Base-by-base conservation (phyloP, 2,329 filamentous ascomycete species). In the Sporothrix euskadiensis region DNA sequence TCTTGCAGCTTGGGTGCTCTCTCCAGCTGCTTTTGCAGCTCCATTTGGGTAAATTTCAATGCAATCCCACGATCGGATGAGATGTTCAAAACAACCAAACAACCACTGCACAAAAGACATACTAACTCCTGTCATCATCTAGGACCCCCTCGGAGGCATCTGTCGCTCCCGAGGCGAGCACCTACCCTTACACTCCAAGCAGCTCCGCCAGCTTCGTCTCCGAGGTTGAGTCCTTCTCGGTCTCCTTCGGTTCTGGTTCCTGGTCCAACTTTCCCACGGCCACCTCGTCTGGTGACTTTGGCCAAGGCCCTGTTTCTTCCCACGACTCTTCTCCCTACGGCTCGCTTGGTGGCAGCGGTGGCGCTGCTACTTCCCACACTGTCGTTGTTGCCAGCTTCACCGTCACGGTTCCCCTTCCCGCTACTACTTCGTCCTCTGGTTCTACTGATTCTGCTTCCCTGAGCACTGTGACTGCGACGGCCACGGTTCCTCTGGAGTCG, bases 331-430 rank as follows among this genome's bases (percentile, higher is more conserved):
- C 16, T 4, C 47, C 66, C n/a, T 47, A 56, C 12, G 52, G 19
- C 5, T 56, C 52, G 3, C 12, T 66, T 9, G 61, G 44, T 19
- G 44, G 44, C 14, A 5, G 39, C 6, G 6, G 12, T 44, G 49
- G 19, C 30, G 19, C 22, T 9, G 14, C 12, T 16, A 35, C 72
- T 3, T 26, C 72, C 12, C 49, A 66, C 49, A 75, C 75, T 2
- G 73, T 74, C 0, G 54, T 76, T 10, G 68, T 73, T 1, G 74
- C 74, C 26, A 76, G 74, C 0, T 75, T 76, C n/a, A 77, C 76
- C 4, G 49, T 77, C 12, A 22, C 75, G 22, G 44, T 75, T 1
- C 68, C 61, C 14, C 1, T 44, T 9, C 35, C 56, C 56, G 30
- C 12, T n/a, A 22, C 41, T 32, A 68, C 63, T 8, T 26, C n/a